phyloP scores from a whole-genome alignment of 1,284 basidiomycete species.

The Fomitopsis schrenkii region DNA sequence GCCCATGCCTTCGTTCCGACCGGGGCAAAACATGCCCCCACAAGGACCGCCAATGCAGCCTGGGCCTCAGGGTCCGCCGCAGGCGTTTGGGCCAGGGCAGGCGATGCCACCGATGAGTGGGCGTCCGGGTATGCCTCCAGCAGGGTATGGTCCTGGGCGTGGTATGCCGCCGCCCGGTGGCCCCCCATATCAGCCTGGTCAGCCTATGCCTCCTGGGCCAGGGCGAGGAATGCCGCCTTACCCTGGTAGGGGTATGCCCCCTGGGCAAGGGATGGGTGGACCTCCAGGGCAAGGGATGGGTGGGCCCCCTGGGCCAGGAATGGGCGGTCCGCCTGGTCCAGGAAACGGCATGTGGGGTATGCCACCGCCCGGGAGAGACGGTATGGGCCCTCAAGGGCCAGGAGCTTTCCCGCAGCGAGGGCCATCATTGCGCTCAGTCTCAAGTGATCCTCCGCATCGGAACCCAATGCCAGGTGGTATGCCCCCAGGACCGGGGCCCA shows the following conservation, averaged over 20 bases:
- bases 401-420: background rate
- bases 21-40: conserved; percentile 2
- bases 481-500: background rate
- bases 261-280: no score
- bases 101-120: background rate
- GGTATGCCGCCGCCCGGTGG: conserved; percentile 9
- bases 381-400: background rate
- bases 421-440: conserved; percentile 1
- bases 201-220: background rate
- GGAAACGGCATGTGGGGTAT: background rate
- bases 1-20: conserved; percentile 6
- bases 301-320: no score
- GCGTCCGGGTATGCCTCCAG: background rate
- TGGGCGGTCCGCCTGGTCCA: background rate
- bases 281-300: no score
- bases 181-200: conserved; percentile 8
- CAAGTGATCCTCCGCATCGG: background rate
- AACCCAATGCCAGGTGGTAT: background rate
- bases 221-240: background rate
- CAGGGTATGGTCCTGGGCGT: conserved; percentile 11
- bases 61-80: background rate
- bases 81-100: conserved; percentile 5
- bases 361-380: no score
- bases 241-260: background rate
- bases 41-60: background rate